Percentiles rank a stretch among this genome's conserved stretches.
These are phyloP conservation scores for Mucor piriformis DNA, from an alignment of 371 early-diverging fungal genomes.

Conservation along the genomic window DNA sequence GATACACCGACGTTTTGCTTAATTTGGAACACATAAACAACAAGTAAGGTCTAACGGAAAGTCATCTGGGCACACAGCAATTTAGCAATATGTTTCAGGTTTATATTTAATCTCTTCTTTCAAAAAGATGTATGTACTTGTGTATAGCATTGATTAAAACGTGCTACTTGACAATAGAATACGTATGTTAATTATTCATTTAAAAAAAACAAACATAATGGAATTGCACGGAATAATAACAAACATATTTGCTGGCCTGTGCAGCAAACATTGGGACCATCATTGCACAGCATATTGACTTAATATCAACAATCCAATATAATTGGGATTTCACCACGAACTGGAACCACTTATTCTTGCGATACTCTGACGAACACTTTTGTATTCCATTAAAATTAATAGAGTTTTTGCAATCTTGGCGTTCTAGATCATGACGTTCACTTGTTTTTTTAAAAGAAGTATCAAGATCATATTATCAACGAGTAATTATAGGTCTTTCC, in stretches of 20 bases:
- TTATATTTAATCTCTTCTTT: no score
- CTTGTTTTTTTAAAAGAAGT: neutral
- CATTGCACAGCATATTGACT: slow-evolving; percentile 12
- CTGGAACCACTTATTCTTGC: neutral
- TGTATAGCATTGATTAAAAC: no score
- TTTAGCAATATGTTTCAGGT: neutral
- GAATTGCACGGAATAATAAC: neutral
- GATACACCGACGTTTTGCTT: neutral
- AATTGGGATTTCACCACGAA: neutral
- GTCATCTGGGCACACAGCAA: no score
- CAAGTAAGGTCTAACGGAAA: neutral
- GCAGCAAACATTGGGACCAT: slow-evolving; percentile 20
- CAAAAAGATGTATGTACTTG: no score
- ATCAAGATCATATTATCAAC: neutral
- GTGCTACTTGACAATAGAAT: neutral
- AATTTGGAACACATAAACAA: slow-evolving; percentile 5
- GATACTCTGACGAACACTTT: neutral
- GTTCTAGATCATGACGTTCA: neutral
- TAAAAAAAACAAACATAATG: neutral
- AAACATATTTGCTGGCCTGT: slow-evolving; percentile 20
- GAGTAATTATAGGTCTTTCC: neutral
- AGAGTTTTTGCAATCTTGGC: neutral
- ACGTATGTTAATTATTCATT: neutral
- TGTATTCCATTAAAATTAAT: neutral
- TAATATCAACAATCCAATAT: neutral